Percentiles rank a stretch among this genome's conserved stretches.
phyloP scores from a whole-genome alignment of 2,329 filamentous ascomycete genomes.

The Stagonosporopsis cucurbitacearum region DNA sequence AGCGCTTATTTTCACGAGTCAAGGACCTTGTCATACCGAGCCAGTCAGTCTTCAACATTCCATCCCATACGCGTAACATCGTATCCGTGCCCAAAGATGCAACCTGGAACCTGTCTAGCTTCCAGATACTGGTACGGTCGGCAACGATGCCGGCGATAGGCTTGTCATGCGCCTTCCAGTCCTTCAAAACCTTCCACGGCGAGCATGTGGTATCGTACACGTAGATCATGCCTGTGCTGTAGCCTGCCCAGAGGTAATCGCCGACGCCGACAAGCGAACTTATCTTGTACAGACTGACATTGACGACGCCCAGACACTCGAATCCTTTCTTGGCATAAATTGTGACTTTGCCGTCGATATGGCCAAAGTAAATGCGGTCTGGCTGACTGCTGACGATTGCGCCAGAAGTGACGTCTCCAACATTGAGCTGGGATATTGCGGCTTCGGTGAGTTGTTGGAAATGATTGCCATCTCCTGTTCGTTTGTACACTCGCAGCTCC shows the following conservation, averaged over 20 bases:
- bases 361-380: conserved; percentile 85
- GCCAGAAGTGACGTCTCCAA: conserved; percentile 87
- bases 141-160: conserved; percentile 79
- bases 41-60: conserved; percentile 91
- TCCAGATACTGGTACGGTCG: conserved; percentile 84
- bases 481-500: conserved; percentile 83
- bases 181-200: conserved; percentile 92
- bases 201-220: conserved; percentile 83
- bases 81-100: conserved; percentile 88
- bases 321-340: conserved; percentile 85
- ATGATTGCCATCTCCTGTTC: conserved; percentile 69
- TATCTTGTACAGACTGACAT: conserved; percentile 93
- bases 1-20: not conserved
- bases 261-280: conserved; percentile 84
- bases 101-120: conserved; percentile 81
- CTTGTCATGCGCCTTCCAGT: conserved; percentile 90
- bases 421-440: conserved; percentile 72
- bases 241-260: conserved; percentile 87
- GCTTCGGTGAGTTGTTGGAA: conserved; percentile 78
- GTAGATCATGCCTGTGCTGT: conserved; percentile 91
- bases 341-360: conserved; percentile 90
- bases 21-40: conserved; percentile 60
- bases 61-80: conserved; percentile 86
- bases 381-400: conserved; percentile 75
- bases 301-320: conserved; percentile 78